A percentile compares a stretch with the other conserved stretches of the same genome.
phyloP scores from a whole-genome alignment of 345 rosid genomes.

The Boechera stricta region DNA sequence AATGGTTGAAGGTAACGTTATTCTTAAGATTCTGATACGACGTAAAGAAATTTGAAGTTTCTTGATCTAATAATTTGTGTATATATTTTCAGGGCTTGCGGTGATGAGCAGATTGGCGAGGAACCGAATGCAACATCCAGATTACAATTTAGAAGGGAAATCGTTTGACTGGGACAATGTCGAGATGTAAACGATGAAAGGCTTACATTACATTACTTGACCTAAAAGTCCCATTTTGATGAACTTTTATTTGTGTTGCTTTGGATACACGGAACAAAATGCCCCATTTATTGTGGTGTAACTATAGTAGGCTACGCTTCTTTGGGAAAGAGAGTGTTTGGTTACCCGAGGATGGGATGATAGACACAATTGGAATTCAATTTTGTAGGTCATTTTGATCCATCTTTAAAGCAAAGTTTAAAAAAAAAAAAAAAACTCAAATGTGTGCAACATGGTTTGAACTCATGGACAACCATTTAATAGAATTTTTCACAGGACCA shows the following conservation, averaged over 20 bases:
- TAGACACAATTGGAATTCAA: background rate
- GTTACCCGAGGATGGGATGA: background rate
- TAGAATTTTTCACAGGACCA: background rate
- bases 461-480: background rate
- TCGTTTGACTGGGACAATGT: conserved; percentile 64
- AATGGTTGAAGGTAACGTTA: conserved; percentile 76
- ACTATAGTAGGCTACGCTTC: background rate
- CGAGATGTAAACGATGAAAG: conserved; percentile 49
- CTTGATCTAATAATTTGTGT: conserved; percentile 24
- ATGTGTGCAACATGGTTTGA: background rate
- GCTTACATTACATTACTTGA: background rate
- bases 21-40: background rate
- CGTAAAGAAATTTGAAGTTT: background rate
- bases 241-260: conserved; percentile 10
- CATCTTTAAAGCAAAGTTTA: background rate
- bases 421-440: background rate
- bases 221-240: conserved; percentile 17
- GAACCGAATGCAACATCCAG: conserved; percentile 59
- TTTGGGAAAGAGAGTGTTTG: background rate
- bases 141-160: conserved; percentile 50
- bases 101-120: conserved; percentile 74
- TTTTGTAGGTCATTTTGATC: too few species aligned
- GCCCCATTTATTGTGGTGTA: conserved; percentile 12
- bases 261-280: conserved; percentile 30
- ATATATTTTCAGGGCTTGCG: conserved; percentile 64